phyloP scores from a whole-genome alignment of 345 rosid genomes.

The Salix suchowensis region DNA sequence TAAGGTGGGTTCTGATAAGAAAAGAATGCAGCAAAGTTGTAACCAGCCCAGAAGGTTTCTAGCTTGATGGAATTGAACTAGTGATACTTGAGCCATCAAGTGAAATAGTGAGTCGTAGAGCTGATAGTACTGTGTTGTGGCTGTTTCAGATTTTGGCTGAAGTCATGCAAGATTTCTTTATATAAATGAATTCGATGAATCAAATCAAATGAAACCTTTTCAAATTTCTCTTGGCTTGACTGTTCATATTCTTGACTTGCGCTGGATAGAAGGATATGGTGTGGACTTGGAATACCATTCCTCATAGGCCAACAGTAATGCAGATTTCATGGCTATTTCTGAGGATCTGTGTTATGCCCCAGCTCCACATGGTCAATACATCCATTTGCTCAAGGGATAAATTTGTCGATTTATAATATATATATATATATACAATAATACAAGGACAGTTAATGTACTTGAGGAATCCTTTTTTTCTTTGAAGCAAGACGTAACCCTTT shows the following conservation, averaged over 20 bases:
- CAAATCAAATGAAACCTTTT: background rate
- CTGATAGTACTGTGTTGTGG: background rate
- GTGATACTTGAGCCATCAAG: background rate
- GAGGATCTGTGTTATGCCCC: background rate
- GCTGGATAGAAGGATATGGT: background rate
- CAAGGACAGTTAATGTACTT: too few species aligned
- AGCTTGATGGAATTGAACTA: background rate
- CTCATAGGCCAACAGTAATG: background rate
- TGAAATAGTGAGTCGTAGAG: background rate
- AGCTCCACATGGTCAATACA: too few species aligned
- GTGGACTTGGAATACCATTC: background rate
- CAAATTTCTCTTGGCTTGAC: background rate
- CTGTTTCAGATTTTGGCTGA: background rate
- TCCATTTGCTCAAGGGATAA: too few species aligned
- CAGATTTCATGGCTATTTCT: background rate
- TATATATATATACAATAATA: too few species aligned
- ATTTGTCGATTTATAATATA: too few species aligned
- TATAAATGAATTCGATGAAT: background rate
- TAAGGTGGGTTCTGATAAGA: background rate
- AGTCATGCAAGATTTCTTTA: background rate
- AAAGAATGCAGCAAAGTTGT: background rate
- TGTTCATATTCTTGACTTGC: background rate
- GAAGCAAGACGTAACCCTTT: too few species aligned
- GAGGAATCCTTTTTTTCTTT: too few species aligned
- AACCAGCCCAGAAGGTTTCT: background rate